Conservation (phyloP, 2,329 filamentous ascomycete genomes). For the Cercospora citrullina region DNA sequence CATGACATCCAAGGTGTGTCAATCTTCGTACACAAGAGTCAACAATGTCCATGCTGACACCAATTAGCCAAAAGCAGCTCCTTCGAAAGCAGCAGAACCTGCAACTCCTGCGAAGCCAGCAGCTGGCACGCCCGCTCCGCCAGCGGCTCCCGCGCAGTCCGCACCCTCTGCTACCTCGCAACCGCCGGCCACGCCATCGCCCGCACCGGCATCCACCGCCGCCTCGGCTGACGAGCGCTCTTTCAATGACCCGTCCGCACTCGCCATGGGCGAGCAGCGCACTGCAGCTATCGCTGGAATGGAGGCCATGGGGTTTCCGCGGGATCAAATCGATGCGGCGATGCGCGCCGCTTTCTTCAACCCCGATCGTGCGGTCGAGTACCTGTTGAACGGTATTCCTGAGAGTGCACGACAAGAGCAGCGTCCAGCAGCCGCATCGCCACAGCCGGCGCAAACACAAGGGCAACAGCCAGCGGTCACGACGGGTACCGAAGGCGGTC, state of each 20-base stretch:
- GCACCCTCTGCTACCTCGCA: slow-evolving; percentile 52
- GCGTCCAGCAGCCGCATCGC: slow-evolving; percentile 49
- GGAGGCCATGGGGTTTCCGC: slow-evolving; percentile 95
- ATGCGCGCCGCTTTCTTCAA: slow-evolving; percentile 98
- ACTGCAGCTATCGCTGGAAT: slow-evolving; percentile 83
- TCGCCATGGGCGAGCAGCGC: slow-evolving; percentile 81
- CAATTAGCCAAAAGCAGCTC: slow-evolving; percentile 67
- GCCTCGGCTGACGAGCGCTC: slow-evolving; percentile 40
- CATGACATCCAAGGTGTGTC: slow-evolving; percentile 86
- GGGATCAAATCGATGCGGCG: slow-evolving; percentile 83
- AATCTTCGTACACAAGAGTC: neutral
- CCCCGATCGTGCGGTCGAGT: slow-evolving; percentile 94
- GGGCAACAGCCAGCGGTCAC: slow-evolving; percentile 42
- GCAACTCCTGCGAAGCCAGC: slow-evolving; percentile 56
- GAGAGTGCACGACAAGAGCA: slow-evolving; percentile 76
- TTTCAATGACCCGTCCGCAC: slow-evolving; percentile 74
- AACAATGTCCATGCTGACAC: slow-evolving; percentile 14
- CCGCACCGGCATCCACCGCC: slow-evolving; percentile 49
- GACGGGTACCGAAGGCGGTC: slow-evolving; percentile 68
- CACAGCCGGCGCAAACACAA: slow-evolving; percentile 26
- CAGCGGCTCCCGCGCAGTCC: slow-evolving; percentile 60
- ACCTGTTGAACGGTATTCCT: slow-evolving; percentile 88
- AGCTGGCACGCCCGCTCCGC: slow-evolving; percentile 40
- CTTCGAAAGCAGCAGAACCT: slow-evolving; percentile 51
- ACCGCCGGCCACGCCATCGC: slow-evolving; percentile 54